phyloP scores from a whole-genome alignment of 164 flowering plant species.

The Cinnamomum chago region DNA sequence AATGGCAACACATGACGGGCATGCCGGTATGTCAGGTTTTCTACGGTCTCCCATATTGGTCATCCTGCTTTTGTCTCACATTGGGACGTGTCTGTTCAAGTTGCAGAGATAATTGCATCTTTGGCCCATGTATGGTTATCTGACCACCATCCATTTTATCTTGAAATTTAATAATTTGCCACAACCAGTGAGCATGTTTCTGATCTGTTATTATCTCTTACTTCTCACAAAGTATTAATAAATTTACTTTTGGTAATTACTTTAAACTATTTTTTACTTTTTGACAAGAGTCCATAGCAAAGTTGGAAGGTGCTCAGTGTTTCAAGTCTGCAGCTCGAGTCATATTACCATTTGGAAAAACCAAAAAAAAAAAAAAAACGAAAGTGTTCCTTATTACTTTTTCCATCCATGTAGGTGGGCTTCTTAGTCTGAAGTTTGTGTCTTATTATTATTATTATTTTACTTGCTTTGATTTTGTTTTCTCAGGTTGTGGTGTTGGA shows the following conservation, averaged over 20 bases:
- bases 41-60: too few relatives aligned
- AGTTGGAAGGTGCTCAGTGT: too few relatives aligned
- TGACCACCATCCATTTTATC: neutral
- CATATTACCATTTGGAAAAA: too few relatives aligned
- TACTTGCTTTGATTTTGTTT: neutral
- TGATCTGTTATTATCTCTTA: neutral
- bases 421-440: neutral
- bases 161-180: neutral
- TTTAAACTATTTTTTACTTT: neutral
- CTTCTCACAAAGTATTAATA: neutral
- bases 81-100: too few relatives aligned
- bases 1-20: too few relatives aligned
- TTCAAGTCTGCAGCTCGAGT: too few relatives aligned
- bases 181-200: neutral
- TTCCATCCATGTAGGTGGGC: neutral
- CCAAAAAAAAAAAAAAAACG: too few relatives aligned
- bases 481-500: constrained; percentile 77
- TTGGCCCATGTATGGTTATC: too few relatives aligned
- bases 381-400: neutral
- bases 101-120: too few relatives aligned
- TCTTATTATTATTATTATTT: neutral
- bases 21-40: too few relatives aligned
- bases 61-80: too few relatives aligned
- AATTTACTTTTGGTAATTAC: neutral
- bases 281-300: neutral